phyloP scores from a whole-genome alignment of 768 basidiomycete genomes.

The Phanerochaete carnosa region DNA sequence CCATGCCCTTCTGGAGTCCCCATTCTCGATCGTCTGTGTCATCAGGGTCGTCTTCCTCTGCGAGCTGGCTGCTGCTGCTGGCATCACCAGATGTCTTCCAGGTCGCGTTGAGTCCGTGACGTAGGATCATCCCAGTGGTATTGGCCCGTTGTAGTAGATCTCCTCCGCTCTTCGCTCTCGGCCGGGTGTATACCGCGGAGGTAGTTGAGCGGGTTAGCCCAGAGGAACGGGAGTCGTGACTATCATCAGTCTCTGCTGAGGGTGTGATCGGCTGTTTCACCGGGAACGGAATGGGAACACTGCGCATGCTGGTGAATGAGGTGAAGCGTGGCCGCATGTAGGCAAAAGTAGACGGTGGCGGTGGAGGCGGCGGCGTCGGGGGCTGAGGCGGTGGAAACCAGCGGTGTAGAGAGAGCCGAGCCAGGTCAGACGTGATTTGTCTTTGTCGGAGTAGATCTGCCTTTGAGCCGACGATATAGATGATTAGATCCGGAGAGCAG shows the following conservation, averaged over 20 bases:
- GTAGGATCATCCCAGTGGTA: constrained; percentile 15
- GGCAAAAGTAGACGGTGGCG: constrained; percentile 62
- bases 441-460: constrained; percentile 72
- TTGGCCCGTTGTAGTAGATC: constrained; percentile 25
- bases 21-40: constrained; percentile 58
- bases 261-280: constrained; percentile 50
- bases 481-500: constrained; percentile 82
- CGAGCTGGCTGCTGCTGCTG: constrained; percentile 64
- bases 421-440: constrained; percentile 78
- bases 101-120: constrained; percentile 23
- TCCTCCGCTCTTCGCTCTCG: constrained; percentile 41
- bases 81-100: constrained; percentile 48
- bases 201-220: constrained; percentile 34
- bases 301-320: constrained; percentile 64
- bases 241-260: constrained; percentile 60
- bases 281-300: constrained; percentile 48
- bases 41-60: constrained; percentile 50
- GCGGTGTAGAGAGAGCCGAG: constrained; percentile 76
- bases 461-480: constrained; percentile 95
- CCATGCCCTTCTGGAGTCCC: constrained; percentile 81
- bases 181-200: constrained; percentile 33
- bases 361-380: constrained; percentile 61
- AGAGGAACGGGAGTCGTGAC: constrained; percentile 46
- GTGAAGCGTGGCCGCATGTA: constrained; percentile 80
- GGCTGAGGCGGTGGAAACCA: constrained; percentile 85